Evolutionary conservation across 768 basidiomycete genomes (phyloP).

Genomic region (Tulasnella sp.): DNA sequence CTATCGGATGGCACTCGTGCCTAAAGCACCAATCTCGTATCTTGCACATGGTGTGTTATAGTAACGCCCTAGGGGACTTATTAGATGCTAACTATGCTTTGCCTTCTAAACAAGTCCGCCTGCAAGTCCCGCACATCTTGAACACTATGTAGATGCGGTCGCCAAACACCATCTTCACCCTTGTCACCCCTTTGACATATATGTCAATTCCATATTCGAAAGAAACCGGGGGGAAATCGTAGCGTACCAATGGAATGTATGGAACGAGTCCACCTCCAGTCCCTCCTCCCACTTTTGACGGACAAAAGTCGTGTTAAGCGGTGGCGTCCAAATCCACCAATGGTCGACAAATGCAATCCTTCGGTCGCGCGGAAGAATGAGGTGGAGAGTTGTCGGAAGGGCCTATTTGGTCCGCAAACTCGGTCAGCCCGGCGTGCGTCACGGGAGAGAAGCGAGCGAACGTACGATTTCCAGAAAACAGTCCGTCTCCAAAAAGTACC

Average conservation of each 20-base stretch:
- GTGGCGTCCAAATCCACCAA: constrained; percentile 50
- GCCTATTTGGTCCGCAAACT: constrained; percentile 24
- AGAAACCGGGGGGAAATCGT: not conserved
- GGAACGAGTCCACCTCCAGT: constrained; percentile 50
- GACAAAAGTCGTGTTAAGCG: constrained; percentile 47
- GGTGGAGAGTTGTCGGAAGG: constrained; percentile 45
- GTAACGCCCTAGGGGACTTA: not conserved
- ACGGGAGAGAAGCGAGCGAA: not conserved
- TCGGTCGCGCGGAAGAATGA: constrained; percentile 42
- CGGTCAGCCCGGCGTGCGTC: not conserved
- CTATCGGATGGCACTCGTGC: not conserved
- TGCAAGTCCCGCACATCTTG: constrained; percentile 40
- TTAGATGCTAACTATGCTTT: constrained; percentile 31
- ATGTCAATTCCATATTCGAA: not conserved
- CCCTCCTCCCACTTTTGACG: constrained; percentile 46
- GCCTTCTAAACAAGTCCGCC: constrained; percentile 42
- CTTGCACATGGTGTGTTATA: not conserved
- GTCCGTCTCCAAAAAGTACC: constrained; percentile 45
- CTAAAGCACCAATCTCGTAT: not conserved
- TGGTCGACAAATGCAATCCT: constrained; percentile 49
- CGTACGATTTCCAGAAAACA: constrained; percentile 49
- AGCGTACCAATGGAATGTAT: constrained; percentile 38
- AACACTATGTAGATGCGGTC: constrained; percentile 38
- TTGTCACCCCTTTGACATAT: constrained; percentile 42
- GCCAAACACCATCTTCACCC: constrained; percentile 38